These are phyloP conservation scores for Trypanosoma brucei DNA, from an alignment of 208 protist species.

Conservation along the genomic window DNA sequence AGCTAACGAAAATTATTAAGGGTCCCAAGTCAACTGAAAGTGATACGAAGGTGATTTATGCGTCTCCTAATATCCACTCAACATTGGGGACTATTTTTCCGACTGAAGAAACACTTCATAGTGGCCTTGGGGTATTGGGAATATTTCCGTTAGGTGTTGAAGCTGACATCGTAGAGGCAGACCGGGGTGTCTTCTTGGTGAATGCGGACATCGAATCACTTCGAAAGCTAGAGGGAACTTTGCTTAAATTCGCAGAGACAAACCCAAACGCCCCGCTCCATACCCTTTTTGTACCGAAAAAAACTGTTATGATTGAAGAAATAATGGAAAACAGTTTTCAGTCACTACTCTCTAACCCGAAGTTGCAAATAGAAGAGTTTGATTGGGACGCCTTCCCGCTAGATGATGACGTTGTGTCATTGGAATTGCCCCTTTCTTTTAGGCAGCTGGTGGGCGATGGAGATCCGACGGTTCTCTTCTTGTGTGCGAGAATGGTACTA, in stretches of 20 bases:
- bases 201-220: slow-evolving; percentile 35
- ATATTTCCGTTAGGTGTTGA: slow-evolving; percentile 20
- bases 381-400: slow-evolving; percentile 80
- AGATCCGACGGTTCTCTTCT: slow-evolving; percentile 57
- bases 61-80: slow-evolving; percentile 13
- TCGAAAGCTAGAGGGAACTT: slow-evolving; percentile 37
- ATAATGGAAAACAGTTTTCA: slow-evolving; percentile 70
- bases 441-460: slow-evolving; percentile 69
- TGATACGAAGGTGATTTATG: slow-evolving; percentile 14
- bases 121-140: slow-evolving; percentile 15
- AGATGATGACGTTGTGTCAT: slow-evolving; percentile 65
- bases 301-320: slow-evolving; percentile 69
- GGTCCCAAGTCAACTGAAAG: not conserved
- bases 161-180: slow-evolving; percentile 4
- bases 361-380: slow-evolving; percentile 47
- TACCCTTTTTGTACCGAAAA: slow-evolving; percentile 68
- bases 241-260: slow-evolving; percentile 52
- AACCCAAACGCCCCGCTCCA: slow-evolving; percentile 40
- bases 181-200: slow-evolving; percentile 21
- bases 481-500: slow-evolving; percentile 70
- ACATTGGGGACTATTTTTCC: slow-evolving; percentile 16
- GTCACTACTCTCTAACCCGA: slow-evolving; percentile 44
- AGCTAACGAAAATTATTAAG: slow-evolving; percentile 14
- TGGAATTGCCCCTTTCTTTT: slow-evolving; percentile 69
- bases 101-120: slow-evolving; percentile 11